phyloP scores from a whole-genome alignment of 108 stramenopile genomes.

The Skeletonema costatum region DNA sequence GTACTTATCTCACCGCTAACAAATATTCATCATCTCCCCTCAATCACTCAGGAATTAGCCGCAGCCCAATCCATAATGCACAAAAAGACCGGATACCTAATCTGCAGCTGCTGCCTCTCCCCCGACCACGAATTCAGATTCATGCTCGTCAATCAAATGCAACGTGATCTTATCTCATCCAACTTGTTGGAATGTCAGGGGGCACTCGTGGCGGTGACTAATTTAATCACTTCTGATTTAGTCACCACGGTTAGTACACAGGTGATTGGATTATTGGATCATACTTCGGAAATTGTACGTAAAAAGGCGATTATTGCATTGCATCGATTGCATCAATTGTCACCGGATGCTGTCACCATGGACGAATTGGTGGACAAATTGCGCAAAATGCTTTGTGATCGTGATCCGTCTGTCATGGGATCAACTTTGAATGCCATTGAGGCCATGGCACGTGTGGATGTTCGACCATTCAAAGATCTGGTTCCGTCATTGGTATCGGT shows the following conservation, averaged over 20 bases:
- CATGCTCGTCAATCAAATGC: constrained; percentile 99
- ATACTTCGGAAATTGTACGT: constrained; percentile 81
- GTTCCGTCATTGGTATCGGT: constrained; percentile 94
- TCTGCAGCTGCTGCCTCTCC: constrained; percentile 88
- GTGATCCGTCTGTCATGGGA: constrained; percentile 98
- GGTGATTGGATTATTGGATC: constrained; percentile 73
- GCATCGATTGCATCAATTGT: constrained; percentile 92
- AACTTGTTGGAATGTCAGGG: constrained; percentile 93
- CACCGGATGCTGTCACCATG: constrained; percentile 75
- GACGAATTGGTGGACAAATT: constrained; percentile 86
- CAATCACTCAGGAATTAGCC: constrained; percentile 72
- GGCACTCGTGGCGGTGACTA: constrained; percentile 86
- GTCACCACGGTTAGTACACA: constrained; percentile 83
- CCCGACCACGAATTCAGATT: constrained; percentile 98
- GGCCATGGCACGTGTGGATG: constrained; percentile 70
- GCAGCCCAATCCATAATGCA: constrained; percentile 89
- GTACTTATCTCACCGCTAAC: not conserved
- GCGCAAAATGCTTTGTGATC: constrained; percentile 93
- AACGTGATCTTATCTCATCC: constrained; percentile 91
- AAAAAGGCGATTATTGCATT: constrained; percentile 95
- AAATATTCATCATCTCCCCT: not conserved
- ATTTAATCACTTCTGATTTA: constrained; percentile 93
- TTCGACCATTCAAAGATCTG: constrained; percentile 88
- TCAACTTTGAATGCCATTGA: constrained; percentile 92
- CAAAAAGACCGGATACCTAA: constrained; percentile 95